Base-by-base conservation (phyloP, 331 rosid genomes). In the Rosa hybrid region DNA sequence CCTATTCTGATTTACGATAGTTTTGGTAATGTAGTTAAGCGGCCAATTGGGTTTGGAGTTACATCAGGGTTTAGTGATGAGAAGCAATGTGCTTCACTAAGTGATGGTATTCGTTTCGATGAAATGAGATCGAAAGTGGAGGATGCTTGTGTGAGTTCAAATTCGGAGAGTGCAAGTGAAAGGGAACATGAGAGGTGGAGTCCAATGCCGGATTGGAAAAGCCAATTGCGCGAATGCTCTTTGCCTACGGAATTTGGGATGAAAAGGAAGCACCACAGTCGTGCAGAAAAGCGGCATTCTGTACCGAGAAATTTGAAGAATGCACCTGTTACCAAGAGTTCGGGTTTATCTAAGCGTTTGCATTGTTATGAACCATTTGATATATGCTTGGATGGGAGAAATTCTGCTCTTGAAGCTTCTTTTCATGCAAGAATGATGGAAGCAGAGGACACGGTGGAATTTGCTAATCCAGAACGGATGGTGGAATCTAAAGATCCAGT, bases 311-410 rank as follows among this genome's bases (percentile, higher is more conserved):
- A 78, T 77, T 42, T 63, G 20, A 71, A 53, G 45, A 11, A 78
- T 78, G 78, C 14, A 21, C 4, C 8, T 6, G 42, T 64, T 51
- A 18, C 5, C 7, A 27, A 48, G 48, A 64, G 73, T 20, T 64
- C 46, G 0, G 76, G 71, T 77, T 42, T 57, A 48, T 70, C 80
- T 0, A 12, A 69, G 75, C 62, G 50, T 23, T 83, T 49, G 21
- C 76, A 72, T 21, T 7, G 11, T 72, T 51, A 71, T 50, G 44
- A 85, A 77, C 85, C 84, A 1, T 89, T 54, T 81, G 87, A 91
- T 57, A 90, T 93, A 38, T 91, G 97, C 81, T 71, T 17, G 18
- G 3, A 1, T 11, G 65, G 78, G 20, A 69, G 51, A 44, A 81
- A 64, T 38, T 38, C n/a, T 56, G 20, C 51, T 10, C 27, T 16